Evolutionary conservation across 2,329 filamentous ascomycete genomes (phyloP).

Genomic region (Alternaria gansuensis): DNA sequence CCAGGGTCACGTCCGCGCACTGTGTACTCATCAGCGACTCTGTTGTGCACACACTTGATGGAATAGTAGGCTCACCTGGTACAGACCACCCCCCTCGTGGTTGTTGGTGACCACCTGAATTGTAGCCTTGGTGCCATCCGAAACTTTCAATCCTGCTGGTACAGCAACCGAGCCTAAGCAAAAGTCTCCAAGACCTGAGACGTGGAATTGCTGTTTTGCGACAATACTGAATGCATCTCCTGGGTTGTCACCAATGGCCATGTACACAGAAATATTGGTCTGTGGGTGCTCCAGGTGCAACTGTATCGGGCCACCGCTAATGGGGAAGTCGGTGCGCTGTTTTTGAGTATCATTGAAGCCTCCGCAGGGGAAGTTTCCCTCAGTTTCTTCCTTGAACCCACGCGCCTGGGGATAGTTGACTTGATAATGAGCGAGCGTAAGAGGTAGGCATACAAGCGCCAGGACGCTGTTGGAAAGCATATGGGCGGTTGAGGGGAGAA

Average conservation of each 20-base stretch:
- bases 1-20: conserved; percentile 79
- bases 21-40: conserved; percentile 40
- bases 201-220: conserved; percentile 68
- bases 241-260: conserved; percentile 62
- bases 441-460: conserved; percentile 55
- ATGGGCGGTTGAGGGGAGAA: conserved; percentile 17
- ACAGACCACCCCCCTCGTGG: conserved; percentile 67
- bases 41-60: not conserved
- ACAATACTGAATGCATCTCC: conserved; percentile 73
- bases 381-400: conserved; percentile 60
- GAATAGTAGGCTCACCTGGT: conserved; percentile 61
- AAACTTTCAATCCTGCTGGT: conserved; percentile 61
- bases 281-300: conserved; percentile 63
- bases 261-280: conserved; percentile 62
- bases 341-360: conserved; percentile 56
- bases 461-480: conserved; percentile 50
- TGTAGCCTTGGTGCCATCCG: conserved; percentile 70
- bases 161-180: conserved; percentile 70
- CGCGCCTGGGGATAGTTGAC: conserved; percentile 63
- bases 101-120: conserved; percentile 75
- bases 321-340: conserved; percentile 60
- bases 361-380: conserved; percentile 61
- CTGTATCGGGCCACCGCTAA: conserved; percentile 61
- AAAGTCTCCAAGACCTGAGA: conserved; percentile 69
- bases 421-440: conserved; percentile 64